Evolutionary conservation across 2,329 filamentous ascomycete genomes (phyloP), one percentile per base, ranked within the genome.

Genomic region (Gaeumannomyces tritici): DNA sequence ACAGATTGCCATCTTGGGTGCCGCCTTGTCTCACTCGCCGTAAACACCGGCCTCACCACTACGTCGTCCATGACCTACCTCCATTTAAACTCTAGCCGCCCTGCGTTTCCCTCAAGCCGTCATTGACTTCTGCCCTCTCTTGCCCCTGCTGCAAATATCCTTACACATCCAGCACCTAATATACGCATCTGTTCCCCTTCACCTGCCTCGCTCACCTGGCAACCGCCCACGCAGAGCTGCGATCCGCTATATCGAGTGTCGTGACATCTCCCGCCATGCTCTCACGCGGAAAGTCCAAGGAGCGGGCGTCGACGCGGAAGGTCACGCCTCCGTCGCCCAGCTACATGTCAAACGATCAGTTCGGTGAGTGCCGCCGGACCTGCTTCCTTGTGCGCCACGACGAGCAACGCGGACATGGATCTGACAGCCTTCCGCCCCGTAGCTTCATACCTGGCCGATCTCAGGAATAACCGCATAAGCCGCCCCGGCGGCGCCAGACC

Each of bases 401-500:
- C 7, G 42, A n/a, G 42, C 12, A 51, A 4, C 28, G 27, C 21
- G 54, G 54, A 21, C 21, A 29, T 29, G 8, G 3, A 27, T 28
- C 55, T 56, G 26, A 27, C 55, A 56, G n/a, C 4, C 6, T 4
- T 33, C 21, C 18, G 21, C 31, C 55, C 21, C 26, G 55, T 28
- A 91, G 89, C 86, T 67, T 79, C 80, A 64, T 93, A 91, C 73
- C 82, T 92, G 47, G 80, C 87, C 67, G 84, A 87, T 67, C 82
- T 93, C 47, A 87, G 90, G 67, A 84, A 82, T 67, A 89, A 83
- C 73, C 85, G 87, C 61, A 79, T 85, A 62, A 79, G 82, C 47
- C 83, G 89, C 62, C 89, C 89, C 11, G 88, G 85, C 63, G 89
- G 89, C 65, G 88, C 89, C 60, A 81, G 89, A 66, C 89, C 89